These are phyloP conservation scores for Starmerella bombicola DNA, from an alignment of 805 yeast genomes.

Conservation along the genomic window DNA sequence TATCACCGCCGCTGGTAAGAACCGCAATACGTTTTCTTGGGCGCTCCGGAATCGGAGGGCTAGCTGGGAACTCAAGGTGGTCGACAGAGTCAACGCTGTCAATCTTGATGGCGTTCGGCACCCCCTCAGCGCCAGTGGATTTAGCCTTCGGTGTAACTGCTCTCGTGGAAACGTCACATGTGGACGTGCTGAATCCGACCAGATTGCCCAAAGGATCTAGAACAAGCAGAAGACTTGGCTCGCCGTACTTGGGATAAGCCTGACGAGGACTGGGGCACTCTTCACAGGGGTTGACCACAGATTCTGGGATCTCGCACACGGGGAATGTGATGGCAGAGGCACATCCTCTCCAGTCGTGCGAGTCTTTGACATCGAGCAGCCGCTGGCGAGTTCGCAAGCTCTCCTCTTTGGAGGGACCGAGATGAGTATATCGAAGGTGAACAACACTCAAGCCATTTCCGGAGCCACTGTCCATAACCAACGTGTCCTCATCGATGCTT, in stretches of 20 bases:
- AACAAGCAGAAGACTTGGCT: constrained; percentile 63
- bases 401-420: constrained; percentile 23
- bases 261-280: constrained; percentile 25
- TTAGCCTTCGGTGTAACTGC: constrained; percentile 3
- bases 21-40: constrained; percentile 59
- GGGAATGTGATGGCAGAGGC: constrained; percentile 38
- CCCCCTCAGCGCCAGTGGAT: neutral
- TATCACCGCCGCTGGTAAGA: constrained; percentile 98
- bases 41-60: constrained; percentile 12
- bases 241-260: constrained; percentile 51
- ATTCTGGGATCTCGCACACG: constrained; percentile 32
- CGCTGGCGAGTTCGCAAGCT: constrained; percentile 18
- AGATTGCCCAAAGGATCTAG: constrained; percentile 76
- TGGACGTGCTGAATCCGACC: constrained; percentile 54
- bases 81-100: constrained; percentile 9
- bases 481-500: constrained; percentile 25
- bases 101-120: constrained; percentile 4
- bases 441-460: constrained; percentile 24
- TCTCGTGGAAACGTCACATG: constrained; percentile 14
- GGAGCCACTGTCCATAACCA: constrained; percentile 21
- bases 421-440: constrained; percentile 23
- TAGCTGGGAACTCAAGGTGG: constrained; percentile 15
- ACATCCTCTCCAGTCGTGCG: constrained; percentile 40
- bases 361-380: constrained; percentile 17
- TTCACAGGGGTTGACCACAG: constrained; percentile 25